A percentile compares a stretch with the other conserved stretches of the same genome.
These are phyloP conservation scores for Rubus idaeus DNA, from an alignment of 306 rosid species.

Conservation along the genomic window DNA sequence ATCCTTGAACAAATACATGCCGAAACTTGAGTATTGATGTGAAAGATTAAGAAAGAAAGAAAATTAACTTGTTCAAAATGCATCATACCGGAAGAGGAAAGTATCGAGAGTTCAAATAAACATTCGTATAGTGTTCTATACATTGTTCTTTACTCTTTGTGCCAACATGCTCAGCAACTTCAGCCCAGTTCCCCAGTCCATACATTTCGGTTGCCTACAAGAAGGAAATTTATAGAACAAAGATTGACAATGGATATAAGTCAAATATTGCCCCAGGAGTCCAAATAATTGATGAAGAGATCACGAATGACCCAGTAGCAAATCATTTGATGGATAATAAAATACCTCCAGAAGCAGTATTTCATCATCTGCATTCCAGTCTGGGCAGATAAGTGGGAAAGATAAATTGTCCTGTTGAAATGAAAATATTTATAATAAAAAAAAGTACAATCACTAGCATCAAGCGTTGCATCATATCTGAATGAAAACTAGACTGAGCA, in stretches of 20 bases:
- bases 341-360: conserved; percentile 90
- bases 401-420: conserved; percentile 82
- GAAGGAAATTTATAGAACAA: conserved; percentile 20
- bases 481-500: conserved; percentile 9
- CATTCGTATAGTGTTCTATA: conserved; percentile 78
- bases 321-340: conserved; percentile 13
- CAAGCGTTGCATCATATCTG: background rate
- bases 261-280: conserved; percentile 11
- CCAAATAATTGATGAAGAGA: conserved; percentile 15
- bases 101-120: conserved; percentile 69
- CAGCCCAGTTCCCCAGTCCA: conserved; percentile 97
- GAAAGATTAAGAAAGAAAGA: conserved; percentile 16
- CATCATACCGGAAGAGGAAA: conserved; percentile 92
- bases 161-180: conserved; percentile 99
- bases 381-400: conserved; percentile 91
- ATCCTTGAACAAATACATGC: conserved; percentile 55
- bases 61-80: conserved; percentile 25
- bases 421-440: conserved; percentile 26
- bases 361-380: conserved; percentile 99
- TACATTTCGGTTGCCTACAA: conserved; percentile 93
- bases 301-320: conserved; percentile 12
- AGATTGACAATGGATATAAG: conserved; percentile 10
- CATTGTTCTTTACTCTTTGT: conserved; percentile 91
- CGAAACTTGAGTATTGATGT: conserved; percentile 31
- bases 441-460: conserved; percentile 1